phyloP scores from a whole-genome alignment of 208 protist species.

The Leishmania major region DNA sequence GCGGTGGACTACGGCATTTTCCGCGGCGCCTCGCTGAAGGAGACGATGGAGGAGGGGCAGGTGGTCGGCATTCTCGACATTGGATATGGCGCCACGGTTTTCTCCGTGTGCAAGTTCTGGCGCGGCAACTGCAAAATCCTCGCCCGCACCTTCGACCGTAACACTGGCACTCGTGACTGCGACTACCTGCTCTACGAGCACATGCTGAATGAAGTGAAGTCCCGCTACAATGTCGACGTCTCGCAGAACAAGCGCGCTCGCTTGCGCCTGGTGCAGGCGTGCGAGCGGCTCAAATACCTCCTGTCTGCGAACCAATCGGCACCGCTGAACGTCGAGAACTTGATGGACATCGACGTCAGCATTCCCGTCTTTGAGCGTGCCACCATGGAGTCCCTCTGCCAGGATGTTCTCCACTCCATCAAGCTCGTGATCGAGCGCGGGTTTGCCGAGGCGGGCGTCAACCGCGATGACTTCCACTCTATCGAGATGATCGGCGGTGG shows the following conservation, averaged over 20 bases:
- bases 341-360: slow-evolving; percentile 93
- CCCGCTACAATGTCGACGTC: slow-evolving; percentile 91
- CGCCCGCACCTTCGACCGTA: slow-evolving; percentile 72
- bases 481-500: slow-evolving; percentile 93
- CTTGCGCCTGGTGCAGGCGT: slow-evolving; percentile 82
- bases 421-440: slow-evolving; percentile 56
- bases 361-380: slow-evolving; percentile 80
- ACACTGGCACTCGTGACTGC: slow-evolving; percentile 86
- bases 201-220: slow-evolving; percentile 75
- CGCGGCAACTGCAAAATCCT: slow-evolving; percentile 83
- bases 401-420: slow-evolving; percentile 53
- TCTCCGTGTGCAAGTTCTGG: slow-evolving; percentile 86
- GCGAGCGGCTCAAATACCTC: slow-evolving; percentile 91
- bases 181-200: slow-evolving; percentile 85
- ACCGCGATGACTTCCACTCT: slow-evolving; percentile 59
- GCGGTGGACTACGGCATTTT: slow-evolving; percentile 94
- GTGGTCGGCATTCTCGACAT: slow-evolving; percentile 90
- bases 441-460: slow-evolving; percentile 55
- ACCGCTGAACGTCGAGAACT: slow-evolving; percentile 88
- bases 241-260: slow-evolving; percentile 77
- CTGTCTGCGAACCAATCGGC: slow-evolving; percentile 87
- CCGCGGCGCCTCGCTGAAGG: slow-evolving; percentile 74
- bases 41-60: slow-evolving; percentile 80
- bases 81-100: slow-evolving; percentile 82
- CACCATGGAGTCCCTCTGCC: slow-evolving; percentile 72